A percentile compares a stretch with the other conserved stretches of the same genome.
Conservation (phyloP, 495 filamentous ascomycete genomes). For the Neurospora sp. region DNA sequence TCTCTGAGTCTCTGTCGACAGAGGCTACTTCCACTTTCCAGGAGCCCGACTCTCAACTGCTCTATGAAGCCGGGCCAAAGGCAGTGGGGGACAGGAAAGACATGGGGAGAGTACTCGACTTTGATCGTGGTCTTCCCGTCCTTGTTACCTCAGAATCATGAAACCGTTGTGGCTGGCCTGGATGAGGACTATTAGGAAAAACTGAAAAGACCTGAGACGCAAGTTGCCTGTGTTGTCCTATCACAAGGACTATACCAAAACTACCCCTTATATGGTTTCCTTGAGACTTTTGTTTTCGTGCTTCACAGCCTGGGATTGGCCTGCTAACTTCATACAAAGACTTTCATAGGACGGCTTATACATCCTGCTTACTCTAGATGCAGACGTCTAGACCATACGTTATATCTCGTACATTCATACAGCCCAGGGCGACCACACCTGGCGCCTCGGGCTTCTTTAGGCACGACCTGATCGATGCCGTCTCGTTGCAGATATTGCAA, state of each 20-base stretch:
- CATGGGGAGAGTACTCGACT: not conserved
- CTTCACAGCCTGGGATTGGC: constrained; percentile 4
- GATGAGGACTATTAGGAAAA: constrained; percentile 20
- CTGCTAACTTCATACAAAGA: constrained; percentile 1
- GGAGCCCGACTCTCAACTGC: constrained; percentile 13
- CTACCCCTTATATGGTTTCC: not conserved
- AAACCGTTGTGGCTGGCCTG: constrained; percentile 24
- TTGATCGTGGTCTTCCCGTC: constrained; percentile 1
- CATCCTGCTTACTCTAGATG: not conserved
- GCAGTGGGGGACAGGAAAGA: constrained; percentile 22
- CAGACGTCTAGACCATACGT: not conserved
- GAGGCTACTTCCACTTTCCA: constrained; percentile 14
- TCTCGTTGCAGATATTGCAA: constrained; percentile 3
- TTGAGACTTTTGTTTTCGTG: constrained; percentile 1
- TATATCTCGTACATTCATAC: not conserved
- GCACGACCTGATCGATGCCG: constrained; percentile 1
- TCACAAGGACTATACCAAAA: not conserved
- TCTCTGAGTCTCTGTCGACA: constrained; percentile 1
- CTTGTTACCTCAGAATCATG: constrained; percentile 10
- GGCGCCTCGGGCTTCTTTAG: not conserved
- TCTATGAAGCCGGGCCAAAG: constrained; percentile 19
- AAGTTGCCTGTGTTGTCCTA: not conserved
- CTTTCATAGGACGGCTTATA: not conserved
- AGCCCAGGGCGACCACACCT: not conserved
- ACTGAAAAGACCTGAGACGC: constrained; percentile 34